These are phyloP conservation scores for Syncephalastrum racemosum DNA, from an alignment of 371 early-diverging fungal species.

Conservation along the genomic window DNA sequence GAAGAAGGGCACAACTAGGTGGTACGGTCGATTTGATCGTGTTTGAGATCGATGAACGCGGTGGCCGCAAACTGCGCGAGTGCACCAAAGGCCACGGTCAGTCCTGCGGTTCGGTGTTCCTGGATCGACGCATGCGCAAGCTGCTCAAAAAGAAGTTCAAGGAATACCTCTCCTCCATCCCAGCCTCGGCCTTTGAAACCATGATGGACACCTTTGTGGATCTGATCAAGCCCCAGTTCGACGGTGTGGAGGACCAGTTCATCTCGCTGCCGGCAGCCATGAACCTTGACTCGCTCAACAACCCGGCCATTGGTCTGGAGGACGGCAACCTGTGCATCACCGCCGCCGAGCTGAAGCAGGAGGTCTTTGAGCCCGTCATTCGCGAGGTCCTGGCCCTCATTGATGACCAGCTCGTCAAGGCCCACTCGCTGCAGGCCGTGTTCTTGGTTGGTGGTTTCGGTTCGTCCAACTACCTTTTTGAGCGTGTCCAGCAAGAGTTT, in stretches of 20 bases:
- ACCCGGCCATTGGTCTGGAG: conserved; percentile 53
- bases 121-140: conserved; percentile 60
- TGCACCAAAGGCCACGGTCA: conserved; percentile 61
- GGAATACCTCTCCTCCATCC: conserved; percentile 49
- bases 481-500: conserved; percentile 42
- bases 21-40: conserved; percentile 43
- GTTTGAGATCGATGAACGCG: conserved; percentile 33
- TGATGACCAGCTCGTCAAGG: conserved; percentile 43
- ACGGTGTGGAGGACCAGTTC: conserved; percentile 53
- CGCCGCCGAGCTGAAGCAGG: conserved; percentile 47
- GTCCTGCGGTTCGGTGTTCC: conserved; percentile 56
- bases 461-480: conserved; percentile 55
- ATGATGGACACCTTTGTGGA: conserved; percentile 58
- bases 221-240: conserved; percentile 54
- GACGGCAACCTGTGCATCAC: conserved; percentile 51
- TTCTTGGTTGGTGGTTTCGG: conserved; percentile 67
- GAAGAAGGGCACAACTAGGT: conserved; percentile 15
- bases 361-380: conserved; percentile 51
- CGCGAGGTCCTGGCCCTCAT: conserved; percentile 40
- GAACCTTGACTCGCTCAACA: conserved; percentile 46
- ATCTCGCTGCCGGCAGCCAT: conserved; percentile 48
- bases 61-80: conserved; percentile 46
- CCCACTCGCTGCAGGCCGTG: conserved; percentile 40
- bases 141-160: conserved; percentile 49
- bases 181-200: conserved; percentile 53